A percentile compares a stretch with the other conserved stretches of the same genome.
These are phyloP conservation scores for Tolypocladium capitatum DNA, from an alignment of 2,329 filamentous ascomycete genomes.

Conservation along the genomic window DNA sequence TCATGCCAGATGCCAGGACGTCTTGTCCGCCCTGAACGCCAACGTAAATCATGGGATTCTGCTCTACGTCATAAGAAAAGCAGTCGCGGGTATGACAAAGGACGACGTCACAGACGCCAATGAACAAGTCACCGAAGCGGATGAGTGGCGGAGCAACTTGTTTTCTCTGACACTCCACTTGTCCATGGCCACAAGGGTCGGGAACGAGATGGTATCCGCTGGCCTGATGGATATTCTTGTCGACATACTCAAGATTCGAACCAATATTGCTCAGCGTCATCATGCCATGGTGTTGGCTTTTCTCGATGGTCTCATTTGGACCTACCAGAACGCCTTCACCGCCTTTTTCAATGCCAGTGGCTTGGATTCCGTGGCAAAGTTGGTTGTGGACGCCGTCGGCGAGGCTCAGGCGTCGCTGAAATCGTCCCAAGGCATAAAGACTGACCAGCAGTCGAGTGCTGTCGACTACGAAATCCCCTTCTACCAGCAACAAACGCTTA, in stretches of 20 bases:
- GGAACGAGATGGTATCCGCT: constrained; percentile 73
- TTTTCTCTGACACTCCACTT: constrained; percentile 81
- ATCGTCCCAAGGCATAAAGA: constrained; percentile 57
- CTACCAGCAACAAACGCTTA: constrained; percentile 83
- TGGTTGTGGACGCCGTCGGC: constrained; percentile 68
- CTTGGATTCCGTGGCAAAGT: constrained; percentile 77
- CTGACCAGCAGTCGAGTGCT: constrained; percentile 57
- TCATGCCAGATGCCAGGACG: constrained; percentile 62
- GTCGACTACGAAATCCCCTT: constrained; percentile 92
- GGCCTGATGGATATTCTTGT: constrained; percentile 83
- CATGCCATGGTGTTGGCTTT: constrained; percentile 78
- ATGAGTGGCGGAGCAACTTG: constrained; percentile 82
- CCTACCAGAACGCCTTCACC: constrained; percentile 71
- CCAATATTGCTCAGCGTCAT: constrained; percentile 66
- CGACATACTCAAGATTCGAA: constrained; percentile 75
- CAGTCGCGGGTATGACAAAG: constrained; percentile 65
- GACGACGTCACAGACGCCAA: constrained; percentile 39
- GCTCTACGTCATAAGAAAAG: constrained; percentile 83
- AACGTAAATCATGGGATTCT: constrained; percentile 94
- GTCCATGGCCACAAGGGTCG: constrained; percentile 60
- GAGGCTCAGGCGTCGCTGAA: constrained; percentile 54
- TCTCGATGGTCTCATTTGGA: constrained; percentile 77
- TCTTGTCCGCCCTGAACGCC: constrained; percentile 81
- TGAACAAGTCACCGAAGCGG: constrained; percentile 50
- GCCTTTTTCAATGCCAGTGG: constrained; percentile 71